Percentiles rank a stretch among this genome's conserved stretches.
Evolutionary conservation across 2,329 filamentous ascomycete species (phyloP).

Genomic region (Neonectria coccinea): DNA sequence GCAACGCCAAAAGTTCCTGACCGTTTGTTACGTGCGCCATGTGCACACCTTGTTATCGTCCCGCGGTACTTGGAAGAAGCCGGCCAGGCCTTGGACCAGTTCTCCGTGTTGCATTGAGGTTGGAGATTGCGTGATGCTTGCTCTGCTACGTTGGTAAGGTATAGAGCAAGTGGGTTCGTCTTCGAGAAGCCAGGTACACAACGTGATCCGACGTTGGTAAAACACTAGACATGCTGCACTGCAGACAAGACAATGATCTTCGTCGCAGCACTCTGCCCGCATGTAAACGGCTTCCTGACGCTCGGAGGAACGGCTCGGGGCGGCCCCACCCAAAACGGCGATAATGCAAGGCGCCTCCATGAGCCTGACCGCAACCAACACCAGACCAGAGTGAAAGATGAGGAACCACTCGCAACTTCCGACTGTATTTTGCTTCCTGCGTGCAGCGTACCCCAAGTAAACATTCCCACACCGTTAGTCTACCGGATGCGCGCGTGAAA

Average conservation of each 20-base stretch:
- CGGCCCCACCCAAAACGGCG: conserved; percentile 15
- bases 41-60: neutral
- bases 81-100: conserved; percentile 5
- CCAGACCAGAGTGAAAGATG: neutral
- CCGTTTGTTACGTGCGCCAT: neutral
- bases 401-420: neutral
- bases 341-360: conserved; percentile 7
- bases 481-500: conserved; percentile 12
- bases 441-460: conserved; percentile 6
- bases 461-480: conserved; percentile 9
- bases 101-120: conserved; percentile 18
- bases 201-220: conserved; percentile 17
- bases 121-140: conserved; percentile 23
- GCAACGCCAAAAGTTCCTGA: conserved; percentile 6
- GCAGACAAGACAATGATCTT: conserved; percentile 6
- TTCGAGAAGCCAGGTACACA: conserved; percentile 7
- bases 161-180: conserved; percentile 5
- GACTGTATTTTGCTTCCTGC: neutral
- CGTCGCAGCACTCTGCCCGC: conserved; percentile 20
- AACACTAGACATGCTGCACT: conserved; percentile 13
- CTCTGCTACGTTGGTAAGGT: neutral
- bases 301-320: conserved; percentile 16
- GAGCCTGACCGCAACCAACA: conserved; percentile 10
- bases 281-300: neutral
- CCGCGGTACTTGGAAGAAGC: neutral